Percentiles rank a stretch among this genome's conserved stretches.
phyloP scores from a whole-genome alignment of 139 green algal genomes.

The Desmodesmus armatus region DNA sequence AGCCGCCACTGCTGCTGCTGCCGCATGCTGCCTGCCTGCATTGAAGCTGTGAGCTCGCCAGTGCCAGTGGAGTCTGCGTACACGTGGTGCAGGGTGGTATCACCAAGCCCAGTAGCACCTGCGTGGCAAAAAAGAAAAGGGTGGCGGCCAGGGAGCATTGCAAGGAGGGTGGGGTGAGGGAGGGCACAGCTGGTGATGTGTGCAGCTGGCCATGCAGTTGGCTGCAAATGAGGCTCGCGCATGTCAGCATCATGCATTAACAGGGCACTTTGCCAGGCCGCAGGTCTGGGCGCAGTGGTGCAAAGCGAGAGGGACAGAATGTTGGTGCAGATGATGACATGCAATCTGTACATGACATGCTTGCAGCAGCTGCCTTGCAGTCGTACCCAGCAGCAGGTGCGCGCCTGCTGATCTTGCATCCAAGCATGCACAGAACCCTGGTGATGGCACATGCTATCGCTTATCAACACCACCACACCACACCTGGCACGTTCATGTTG shows the following conservation, averaged over 20 bases:
- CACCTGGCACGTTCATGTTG: slow-evolving; percentile 59
- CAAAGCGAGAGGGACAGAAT: no score
- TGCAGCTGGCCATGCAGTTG: not conserved
- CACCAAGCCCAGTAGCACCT: slow-evolving; percentile 39
- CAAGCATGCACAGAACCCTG: not conserved
- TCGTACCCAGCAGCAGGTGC: no score
- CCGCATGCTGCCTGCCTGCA: no score
- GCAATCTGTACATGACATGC: no score
- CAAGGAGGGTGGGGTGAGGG: no score
- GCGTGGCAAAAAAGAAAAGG: slow-evolving; percentile 2
- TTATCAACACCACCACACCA: not conserved
- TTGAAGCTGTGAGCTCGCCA: slow-evolving; percentile 23
- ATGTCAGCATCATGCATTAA: slow-evolving; percentile 47
- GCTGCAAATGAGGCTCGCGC: slow-evolving; percentile 7
- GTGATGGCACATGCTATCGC: no score
- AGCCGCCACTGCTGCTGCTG: slow-evolving; percentile 11
- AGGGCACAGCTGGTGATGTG: no score
- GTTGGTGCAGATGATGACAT: no score
- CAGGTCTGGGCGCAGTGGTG: no score
- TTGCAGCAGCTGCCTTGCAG: not conserved
- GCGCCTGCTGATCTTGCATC: no score
- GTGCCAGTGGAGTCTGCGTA: slow-evolving; percentile 34
- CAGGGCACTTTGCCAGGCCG: not conserved
- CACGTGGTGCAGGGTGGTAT: slow-evolving; percentile 41
- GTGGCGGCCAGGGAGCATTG: no score